These are phyloP conservation scores for Vararia minispora DNA, from an alignment of 768 basidiomycete genomes.

Conservation along the genomic window DNA sequence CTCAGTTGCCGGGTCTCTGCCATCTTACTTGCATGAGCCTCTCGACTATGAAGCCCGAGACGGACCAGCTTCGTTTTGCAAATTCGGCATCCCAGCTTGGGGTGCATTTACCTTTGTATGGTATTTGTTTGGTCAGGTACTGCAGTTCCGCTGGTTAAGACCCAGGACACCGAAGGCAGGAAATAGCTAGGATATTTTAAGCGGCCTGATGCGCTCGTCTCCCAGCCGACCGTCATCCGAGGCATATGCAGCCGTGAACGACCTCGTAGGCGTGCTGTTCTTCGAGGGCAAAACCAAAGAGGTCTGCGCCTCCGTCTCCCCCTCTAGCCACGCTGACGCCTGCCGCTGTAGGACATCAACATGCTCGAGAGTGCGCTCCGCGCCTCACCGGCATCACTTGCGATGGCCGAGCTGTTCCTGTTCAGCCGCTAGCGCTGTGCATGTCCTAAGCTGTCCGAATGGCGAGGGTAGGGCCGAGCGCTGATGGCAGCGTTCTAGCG, in stretches of 20 bases:
- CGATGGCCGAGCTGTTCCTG: conserved; percentile 67
- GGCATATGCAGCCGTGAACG: conserved; percentile 72
- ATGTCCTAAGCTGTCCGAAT: not conserved
- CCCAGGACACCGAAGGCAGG: too few species aligned
- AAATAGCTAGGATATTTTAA: too few species aligned
- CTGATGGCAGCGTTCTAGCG: conserved; percentile 42
- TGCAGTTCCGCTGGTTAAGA: too few species aligned
- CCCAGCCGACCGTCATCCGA: too few species aligned
- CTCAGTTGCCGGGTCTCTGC: too few species aligned
- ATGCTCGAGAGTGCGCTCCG: conserved; percentile 49
- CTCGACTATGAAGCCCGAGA: too few species aligned
- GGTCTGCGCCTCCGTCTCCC: conserved; percentile 25
- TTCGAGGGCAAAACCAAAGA: conserved; percentile 61
- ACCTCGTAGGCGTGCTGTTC: conserved; percentile 57
- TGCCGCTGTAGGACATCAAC: conserved; percentile 45
- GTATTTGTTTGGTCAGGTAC: too few species aligned
- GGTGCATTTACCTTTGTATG: too few species aligned
- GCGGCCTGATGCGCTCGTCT: too few species aligned
- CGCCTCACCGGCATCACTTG: conserved; percentile 54
- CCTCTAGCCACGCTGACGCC: not conserved
- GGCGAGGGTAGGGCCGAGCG: not conserved
- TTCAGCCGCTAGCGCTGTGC: conserved; percentile 62
- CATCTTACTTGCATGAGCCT: too few species aligned
- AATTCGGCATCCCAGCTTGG: too few species aligned
- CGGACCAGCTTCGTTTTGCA: too few species aligned